Base-by-base conservation (phyloP, 257 asterid genomes). In the Striga asiatica region DNA sequence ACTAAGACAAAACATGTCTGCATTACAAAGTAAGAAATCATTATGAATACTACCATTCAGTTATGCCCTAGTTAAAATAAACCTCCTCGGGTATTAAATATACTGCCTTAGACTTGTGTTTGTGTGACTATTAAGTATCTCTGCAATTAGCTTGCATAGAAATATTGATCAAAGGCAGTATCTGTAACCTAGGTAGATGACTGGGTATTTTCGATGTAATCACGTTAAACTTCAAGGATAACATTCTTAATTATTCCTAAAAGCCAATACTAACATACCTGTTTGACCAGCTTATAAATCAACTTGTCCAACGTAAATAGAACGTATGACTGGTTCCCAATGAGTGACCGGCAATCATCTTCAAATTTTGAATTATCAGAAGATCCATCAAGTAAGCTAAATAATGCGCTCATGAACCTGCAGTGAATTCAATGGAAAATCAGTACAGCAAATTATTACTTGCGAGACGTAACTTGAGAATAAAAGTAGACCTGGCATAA, bases 261-360 rank as follows among this genome's bases (percentile, higher is more conserved):
- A 16, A 41, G 18, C 20, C 47, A 39, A 39, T 39, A 39, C 16
- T 48, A 41, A 11, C 11, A 59, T 59, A 77, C 83, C 95, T 88
- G 95, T 74, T 82, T 88, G 76, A 88, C 94, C 70, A 88, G 73
- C 72, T 88, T 88, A 75, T 78, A 85, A 56, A 88, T 82, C 65
- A 85, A 70, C 74, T 88, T 88, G 73, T 88, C 97, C 78, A 88
- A 72, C 51, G 97, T 88, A 66, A 88, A 88, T 6, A 88, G 75
- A 63, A 88, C 72, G 59, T 88, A 88, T 28, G 97, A 82, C 62
- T 85, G 92, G 69, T 88, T 88, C 65, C 97, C 97, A 66, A 88
- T 80, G 45, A 82, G 69, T 12, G 89, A 74, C 28, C 95, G 88
- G 64, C 97, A 88, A 52, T 88, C 97, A 71, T 88, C 95, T 75